Percentiles rank a stretch among this genome's conserved stretches.
These are phyloP conservation scores for Candida neerlandica DNA, from an alignment of 1,139 yeast genomes.

Conservation along the genomic window DNA sequence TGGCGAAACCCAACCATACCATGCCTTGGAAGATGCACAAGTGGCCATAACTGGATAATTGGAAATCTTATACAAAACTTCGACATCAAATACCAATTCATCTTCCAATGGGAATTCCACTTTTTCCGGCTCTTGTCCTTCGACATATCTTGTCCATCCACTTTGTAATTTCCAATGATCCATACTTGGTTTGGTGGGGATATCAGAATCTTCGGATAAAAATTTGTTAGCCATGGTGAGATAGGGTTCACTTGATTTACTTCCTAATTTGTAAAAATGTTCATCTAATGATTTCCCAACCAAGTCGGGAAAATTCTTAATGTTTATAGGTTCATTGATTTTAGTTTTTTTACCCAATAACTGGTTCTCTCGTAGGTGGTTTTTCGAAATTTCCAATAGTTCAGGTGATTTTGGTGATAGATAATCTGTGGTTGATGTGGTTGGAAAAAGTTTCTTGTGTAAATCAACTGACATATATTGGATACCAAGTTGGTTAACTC, in stretches of 20 bases:
- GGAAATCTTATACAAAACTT: slow-evolving; percentile 75
- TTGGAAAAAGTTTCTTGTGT: slow-evolving; percentile 65
- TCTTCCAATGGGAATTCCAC: slow-evolving; percentile 72
- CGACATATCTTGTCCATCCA: slow-evolving; percentile 84
- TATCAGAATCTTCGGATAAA: slow-evolving; percentile 23
- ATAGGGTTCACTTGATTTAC: slow-evolving; percentile 63
- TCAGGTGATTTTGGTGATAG: slow-evolving; percentile 29
- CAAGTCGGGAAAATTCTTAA: slow-evolving; percentile 63
- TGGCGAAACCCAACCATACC: slow-evolving; percentile 98
- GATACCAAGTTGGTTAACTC: slow-evolving; percentile 64
- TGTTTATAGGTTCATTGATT: slow-evolving; percentile 59
- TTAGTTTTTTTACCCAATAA: slow-evolving; percentile 80
- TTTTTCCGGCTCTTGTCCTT: slow-evolving; percentile 50
- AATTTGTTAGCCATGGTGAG: slow-evolving; percentile 45
- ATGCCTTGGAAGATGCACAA: slow-evolving; percentile 75
- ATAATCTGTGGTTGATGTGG: slow-evolving; percentile 26
- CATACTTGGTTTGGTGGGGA: slow-evolving; percentile 50
- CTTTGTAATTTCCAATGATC: slow-evolving; percentile 54
- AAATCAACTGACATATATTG: slow-evolving; percentile 66
- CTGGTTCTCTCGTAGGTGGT: slow-evolving; percentile 63
- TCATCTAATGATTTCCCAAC: slow-evolving; percentile 77
- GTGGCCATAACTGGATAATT: slow-evolving; percentile 81
- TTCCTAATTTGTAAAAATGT: slow-evolving; percentile 79
- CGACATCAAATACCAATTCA: slow-evolving; percentile 85
- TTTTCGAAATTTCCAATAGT: slow-evolving; percentile 58